phyloP scores from a whole-genome alignment of 805 yeast genomes.

The Candida adriatica region DNA sequence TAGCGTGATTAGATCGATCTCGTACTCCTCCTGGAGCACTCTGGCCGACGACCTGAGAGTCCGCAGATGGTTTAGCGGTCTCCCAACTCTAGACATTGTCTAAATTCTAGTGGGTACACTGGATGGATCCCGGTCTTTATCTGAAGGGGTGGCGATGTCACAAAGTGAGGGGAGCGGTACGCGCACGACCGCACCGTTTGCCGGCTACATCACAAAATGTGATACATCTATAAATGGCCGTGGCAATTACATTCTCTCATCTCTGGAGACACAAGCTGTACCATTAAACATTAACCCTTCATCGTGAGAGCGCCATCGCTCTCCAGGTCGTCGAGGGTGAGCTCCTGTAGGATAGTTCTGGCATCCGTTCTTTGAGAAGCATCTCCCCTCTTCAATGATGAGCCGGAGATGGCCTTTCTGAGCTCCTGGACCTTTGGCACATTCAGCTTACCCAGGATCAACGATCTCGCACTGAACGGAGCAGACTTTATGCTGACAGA shows the following conservation, averaged over 20 bases:
- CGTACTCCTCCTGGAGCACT: constrained; percentile 10
- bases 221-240: no score
- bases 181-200: no score
- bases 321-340: constrained; percentile 16
- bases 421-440: constrained; percentile 23
- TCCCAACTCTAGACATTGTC: no score
- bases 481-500: constrained; percentile 20
- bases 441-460: constrained; percentile 16
- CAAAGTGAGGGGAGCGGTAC: no score
- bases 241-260: no score
- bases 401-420: constrained; percentile 21
- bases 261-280: no score
- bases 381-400: constrained; percentile 2
- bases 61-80: no score
- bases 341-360: constrained; percentile 17
- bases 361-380: constrained; percentile 18
- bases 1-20: constrained; percentile 13
- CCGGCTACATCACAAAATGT: no score
- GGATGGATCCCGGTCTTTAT: no score
- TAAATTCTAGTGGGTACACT: no score
- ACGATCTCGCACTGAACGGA: constrained; percentile 23
- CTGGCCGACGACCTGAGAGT: no score
- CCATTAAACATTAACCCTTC: constrained; percentile 3
- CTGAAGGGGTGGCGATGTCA: no score
- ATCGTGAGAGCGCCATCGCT: constrained; percentile 14